Percentiles rank a stretch among this genome's conserved stretches.
These are phyloP conservation scores for Staphylotrichum tortipilum DNA, from an alignment of 495 filamentous ascomycete species.

Conservation along the genomic window DNA sequence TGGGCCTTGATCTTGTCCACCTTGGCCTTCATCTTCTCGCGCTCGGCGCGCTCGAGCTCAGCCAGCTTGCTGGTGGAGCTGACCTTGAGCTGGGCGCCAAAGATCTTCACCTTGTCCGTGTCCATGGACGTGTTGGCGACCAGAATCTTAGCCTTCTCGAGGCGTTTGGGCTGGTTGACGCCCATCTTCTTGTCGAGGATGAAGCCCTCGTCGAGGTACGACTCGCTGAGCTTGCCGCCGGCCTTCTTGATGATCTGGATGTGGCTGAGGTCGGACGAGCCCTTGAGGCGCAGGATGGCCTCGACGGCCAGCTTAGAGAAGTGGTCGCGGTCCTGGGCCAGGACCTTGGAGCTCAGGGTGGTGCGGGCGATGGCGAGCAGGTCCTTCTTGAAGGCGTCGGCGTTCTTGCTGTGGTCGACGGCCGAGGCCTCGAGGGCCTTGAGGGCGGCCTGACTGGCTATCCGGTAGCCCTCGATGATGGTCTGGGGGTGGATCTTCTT, in stretches of 20 bases:
- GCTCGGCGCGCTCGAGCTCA: conserved; percentile 93
- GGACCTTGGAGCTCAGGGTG: conserved; percentile 95
- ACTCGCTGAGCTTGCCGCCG: conserved; percentile 92
- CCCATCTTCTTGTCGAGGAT: conserved; percentile 98
- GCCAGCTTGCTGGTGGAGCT: conserved; percentile 91
- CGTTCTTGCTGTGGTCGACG: conserved; percentile 78
- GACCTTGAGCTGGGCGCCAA: conserved; percentile 91
- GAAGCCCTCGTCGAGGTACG: conserved; percentile 95
- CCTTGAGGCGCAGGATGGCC: conserved; percentile 81
- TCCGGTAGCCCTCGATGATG: conserved; percentile 97
- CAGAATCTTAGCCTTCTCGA: conserved; percentile 97
- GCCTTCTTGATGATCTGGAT: conserved; percentile 99
- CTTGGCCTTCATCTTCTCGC: conserved; percentile 98
- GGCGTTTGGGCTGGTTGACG: conserved; percentile 92
- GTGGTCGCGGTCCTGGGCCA: conserved; percentile 86
- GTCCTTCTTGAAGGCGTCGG: conserved; percentile 78
- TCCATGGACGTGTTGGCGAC: conserved; percentile 99
- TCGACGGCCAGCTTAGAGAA: conserved; percentile 89
- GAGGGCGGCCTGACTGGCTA: conserved; percentile 84
- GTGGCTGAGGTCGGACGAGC: conserved; percentile 89
- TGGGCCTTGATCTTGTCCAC: conserved; percentile 98
- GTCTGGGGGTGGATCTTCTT: conserved; percentile 98
- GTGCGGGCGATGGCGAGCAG: conserved; percentile 85
- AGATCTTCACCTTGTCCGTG: conserved; percentile 99
- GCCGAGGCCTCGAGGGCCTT: conserved; percentile 74